Conservation (phyloP, 148 eudicot genomes). For the Agrostemma githago region DNA sequence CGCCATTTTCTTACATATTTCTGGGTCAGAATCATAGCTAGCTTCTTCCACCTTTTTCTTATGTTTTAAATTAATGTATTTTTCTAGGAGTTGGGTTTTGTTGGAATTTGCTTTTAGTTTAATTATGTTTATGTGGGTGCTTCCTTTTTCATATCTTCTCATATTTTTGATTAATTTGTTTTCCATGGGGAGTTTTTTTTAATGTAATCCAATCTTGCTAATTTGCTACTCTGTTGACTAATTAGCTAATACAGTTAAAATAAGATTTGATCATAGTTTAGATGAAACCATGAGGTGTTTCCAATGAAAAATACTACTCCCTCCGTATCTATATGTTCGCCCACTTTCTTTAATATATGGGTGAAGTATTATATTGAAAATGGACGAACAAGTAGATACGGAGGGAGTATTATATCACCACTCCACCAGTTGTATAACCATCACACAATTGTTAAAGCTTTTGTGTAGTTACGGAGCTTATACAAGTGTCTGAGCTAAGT, state of each 20-base stretch:
- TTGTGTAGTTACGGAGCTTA: no score
- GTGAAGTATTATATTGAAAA: no score
- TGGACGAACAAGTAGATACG: no score
- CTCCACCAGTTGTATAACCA: no score
- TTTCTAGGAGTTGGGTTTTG: neutral
- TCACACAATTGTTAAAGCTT: no score
- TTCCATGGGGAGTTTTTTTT: neutral
- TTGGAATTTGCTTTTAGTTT: slow-evolving; percentile 7
- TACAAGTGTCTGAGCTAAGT: no score
- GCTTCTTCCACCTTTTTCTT: neutral
- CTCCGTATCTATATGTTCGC: no score
- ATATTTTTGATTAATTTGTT: neutral
- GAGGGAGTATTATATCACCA: no score
- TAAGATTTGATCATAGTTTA: neutral
- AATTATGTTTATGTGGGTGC: neutral
- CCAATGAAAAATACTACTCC: no score
- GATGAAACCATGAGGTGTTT: no score
- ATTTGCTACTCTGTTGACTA: neutral
- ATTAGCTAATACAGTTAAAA: neutral
- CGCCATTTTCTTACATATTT: neutral
- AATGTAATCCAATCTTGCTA: neutral
- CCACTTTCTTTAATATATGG: no score
- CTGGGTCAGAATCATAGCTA: slow-evolving; percentile 9
- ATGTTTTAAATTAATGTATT: neutral
- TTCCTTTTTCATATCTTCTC: neutral